Base-by-base conservation (phyloP, 2,329 filamentous ascomycete species). In the Fusarium penzigii region DNA sequence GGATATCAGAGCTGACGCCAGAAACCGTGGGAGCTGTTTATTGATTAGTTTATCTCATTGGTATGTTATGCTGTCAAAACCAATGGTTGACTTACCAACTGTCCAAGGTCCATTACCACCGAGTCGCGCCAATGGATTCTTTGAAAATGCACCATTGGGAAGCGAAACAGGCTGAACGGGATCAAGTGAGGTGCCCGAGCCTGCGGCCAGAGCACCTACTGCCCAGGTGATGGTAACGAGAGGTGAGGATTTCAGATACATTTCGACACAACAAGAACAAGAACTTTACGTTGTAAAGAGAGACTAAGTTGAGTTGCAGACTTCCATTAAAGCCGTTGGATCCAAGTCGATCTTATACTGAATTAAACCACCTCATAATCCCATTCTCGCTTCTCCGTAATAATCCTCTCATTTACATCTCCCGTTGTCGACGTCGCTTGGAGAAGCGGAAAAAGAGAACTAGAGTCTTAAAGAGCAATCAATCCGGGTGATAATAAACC, bases 51-150 rank as follows among this genome's bases (percentile, higher is more conserved):
- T 34, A 3, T 11, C 34, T n/a, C 42, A 5, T 40, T 9, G 8
- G 20, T 7, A 36, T 39, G n/a, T 39, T 2, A 5, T 34, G 29
- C 7, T 25, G 20, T 25, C 7, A 7, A 25, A 25, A 7, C 7
- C 20, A 25, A 14, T 41, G 13, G 11, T 25, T 16, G 13, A 42
- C 70, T 48, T 64, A 79, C 79, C 79, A 29, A 77, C 71, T 55
- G 75, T 76, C 68, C 76, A 83, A 2, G 80, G 81, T 16, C 78
- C 75, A 56, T 83, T 83, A 29, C 75, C 80, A 17, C 80, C 80
- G 13, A 80, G 59, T 67, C 76, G 78, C 40, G 74, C 64, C 46
- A 82, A 66, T 9, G 79, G 77, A 52, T 76, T 72, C 41, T 63
- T 65, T 1, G 72, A 73, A 20, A 49, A 52, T 3, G 57, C 45